Evolutionary conservation across 164 flowering plant genomes (phyloP).

Genomic region (Vitis cinerea): DNA sequence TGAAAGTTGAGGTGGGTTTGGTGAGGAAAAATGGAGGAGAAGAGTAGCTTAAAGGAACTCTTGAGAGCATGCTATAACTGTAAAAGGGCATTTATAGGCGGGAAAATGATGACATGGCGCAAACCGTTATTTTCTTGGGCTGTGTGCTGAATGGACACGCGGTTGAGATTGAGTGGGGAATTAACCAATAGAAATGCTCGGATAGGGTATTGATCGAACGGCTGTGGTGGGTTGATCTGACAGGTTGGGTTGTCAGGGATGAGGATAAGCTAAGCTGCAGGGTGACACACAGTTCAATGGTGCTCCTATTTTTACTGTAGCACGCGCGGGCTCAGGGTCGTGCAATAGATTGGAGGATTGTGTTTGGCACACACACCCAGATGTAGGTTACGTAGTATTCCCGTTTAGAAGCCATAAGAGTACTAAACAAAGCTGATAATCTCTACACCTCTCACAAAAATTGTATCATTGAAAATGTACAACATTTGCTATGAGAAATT

Average conservation of each 20-base stretch:
- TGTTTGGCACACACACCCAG: constrained; percentile 6
- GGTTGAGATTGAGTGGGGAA: constrained; percentile 5
- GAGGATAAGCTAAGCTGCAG: constrained; percentile 1
- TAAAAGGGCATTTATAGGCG: not conserved
- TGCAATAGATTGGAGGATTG: not conserved
- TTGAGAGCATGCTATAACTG: too few species aligned
- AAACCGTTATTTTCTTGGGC: constrained; percentile 2
- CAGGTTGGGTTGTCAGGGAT: not conserved
- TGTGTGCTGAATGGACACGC: not conserved
- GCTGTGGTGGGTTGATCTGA: not conserved
- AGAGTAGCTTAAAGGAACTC: too few species aligned
- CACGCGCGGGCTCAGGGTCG: too few species aligned
- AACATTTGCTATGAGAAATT: too few species aligned
- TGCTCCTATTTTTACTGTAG: too few species aligned
- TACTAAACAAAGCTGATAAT: too few species aligned
- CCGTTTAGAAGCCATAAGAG: too few species aligned
- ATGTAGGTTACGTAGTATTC: not conserved
- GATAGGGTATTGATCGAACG: not conserved
- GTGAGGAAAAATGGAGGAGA: not conserved
- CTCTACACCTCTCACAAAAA: too few species aligned
- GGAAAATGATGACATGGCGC: constrained; percentile 6
- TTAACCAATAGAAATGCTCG: not conserved
- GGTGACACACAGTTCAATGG: constrained; percentile 1
- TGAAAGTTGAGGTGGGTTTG: not conserved
- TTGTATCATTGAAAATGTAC: too few species aligned